These are phyloP conservation scores for Adansonia digitata DNA, from an alignment of 345 rosid genomes.

Conservation along the genomic window DNA sequence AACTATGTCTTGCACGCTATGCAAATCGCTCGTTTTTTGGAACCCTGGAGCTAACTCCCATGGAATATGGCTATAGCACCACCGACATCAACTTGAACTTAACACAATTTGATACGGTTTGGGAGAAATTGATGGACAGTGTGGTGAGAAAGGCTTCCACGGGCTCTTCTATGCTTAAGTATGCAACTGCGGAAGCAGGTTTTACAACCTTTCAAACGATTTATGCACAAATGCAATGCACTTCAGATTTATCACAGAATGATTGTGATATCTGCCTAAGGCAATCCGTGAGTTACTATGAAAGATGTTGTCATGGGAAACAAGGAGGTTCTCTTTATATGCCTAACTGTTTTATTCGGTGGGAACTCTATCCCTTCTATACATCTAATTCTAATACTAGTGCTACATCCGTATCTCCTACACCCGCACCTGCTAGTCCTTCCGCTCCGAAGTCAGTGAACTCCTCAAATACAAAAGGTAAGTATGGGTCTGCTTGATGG, in stretches of 20 bases:
- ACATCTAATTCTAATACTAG: slow-evolving; percentile 1
- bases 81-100: slow-evolving; percentile 2
- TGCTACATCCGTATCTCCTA: slow-evolving; percentile 8
- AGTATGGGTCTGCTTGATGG: not conserved
- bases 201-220: slow-evolving; percentile 15
- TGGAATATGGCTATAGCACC: not conserved
- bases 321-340: slow-evolving; percentile 30
- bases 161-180: slow-evolving; percentile 28
- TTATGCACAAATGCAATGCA: slow-evolving; percentile 44
- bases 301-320: slow-evolving; percentile 22
- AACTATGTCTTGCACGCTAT: not conserved
- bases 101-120: slow-evolving; percentile 18
- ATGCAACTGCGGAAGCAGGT: slow-evolving; percentile 26
- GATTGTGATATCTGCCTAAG: slow-evolving; percentile 34
- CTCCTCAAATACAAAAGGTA: not conserved
- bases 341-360: slow-evolving; percentile 45
- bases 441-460: not conserved
- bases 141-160: slow-evolving; percentile 15
- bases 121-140: slow-evolving; percentile 25
- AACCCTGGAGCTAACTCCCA: slow-evolving; percentile 17
- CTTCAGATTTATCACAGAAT: slow-evolving; percentile 36
- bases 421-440: slow-evolving; percentile 13
- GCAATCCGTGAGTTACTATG: not conserved
- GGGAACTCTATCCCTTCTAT: slow-evolving; percentile 44
- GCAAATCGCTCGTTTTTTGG: slow-evolving; percentile 10